Base-by-base conservation (phyloP, 2,329 filamentous ascomycete species). In the Pyrenophora graminea region DNA sequence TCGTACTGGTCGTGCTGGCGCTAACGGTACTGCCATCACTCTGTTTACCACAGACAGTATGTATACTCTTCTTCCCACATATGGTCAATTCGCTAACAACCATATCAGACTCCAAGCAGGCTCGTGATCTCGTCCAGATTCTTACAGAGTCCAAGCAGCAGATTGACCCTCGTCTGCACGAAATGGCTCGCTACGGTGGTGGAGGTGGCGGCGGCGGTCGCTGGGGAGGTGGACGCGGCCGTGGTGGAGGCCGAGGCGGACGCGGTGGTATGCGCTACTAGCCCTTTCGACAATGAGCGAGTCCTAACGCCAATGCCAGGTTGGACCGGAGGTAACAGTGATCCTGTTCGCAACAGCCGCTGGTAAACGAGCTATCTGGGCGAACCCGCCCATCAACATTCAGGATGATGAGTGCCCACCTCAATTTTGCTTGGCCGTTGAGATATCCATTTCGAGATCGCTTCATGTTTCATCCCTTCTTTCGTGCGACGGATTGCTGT, bases 11-110 rank as follows among this genome's bases (percentile, higher is more conserved):
- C 84, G 84, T 81, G 84, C 84, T 73, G 94, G 94, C 80, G 88
- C 88, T 70, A 90, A 88, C 62, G 94, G 94, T 80, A 97, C 92
- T 69, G 94, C 94, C 75, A 97, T 97, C 73, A 97, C 94, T 62
- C 85, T 99, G 71, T 99, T 99, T 80, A 97, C 94, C 76, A 94
- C 93, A 88, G 94, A 97, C 79, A 97, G 93, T 97, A 84, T 81
- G 92, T 89, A 46, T 19, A 12, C 7, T 25, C 8, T 27, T 10
- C 3, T 17, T 21, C 6, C n/a, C n/a, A 39, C 17, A 36, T 25
- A 10, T 37, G 8, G 2, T 12, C 19, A 33, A 18, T 17, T 32
- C 21, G 50, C 73, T 77, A 62, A 78, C 66, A 40, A 34, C n/a
- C 17, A 50, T 44, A 10, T 6, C 56, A 80, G 79, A 81, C 68